These are phyloP conservation scores for Coffea canephora DNA, from an alignment of 257 asterid species.

Conservation along the genomic window DNA sequence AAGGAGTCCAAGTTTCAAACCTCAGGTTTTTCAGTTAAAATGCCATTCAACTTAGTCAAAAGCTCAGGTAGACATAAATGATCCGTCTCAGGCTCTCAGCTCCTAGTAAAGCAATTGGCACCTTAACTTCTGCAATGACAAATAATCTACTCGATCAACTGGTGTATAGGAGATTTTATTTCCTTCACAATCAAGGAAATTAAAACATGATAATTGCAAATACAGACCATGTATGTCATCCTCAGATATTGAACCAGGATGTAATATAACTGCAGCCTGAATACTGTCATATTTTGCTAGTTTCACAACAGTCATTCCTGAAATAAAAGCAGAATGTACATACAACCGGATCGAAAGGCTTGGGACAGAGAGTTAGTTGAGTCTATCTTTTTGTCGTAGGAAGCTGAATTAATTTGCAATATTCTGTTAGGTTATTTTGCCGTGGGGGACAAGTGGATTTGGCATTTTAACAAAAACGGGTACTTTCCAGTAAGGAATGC, in stretches of 20 bases:
- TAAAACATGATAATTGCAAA: background rate
- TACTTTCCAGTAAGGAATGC: too few species aligned
- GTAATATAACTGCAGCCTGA: constrained; percentile 59
- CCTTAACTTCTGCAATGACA: constrained; percentile 45
- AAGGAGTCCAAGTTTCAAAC: constrained; percentile 11
- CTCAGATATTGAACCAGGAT: constrained; percentile 56
- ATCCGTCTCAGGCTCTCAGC: constrained; percentile 42
- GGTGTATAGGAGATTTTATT: too few species aligned
- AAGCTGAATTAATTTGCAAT: too few species aligned
- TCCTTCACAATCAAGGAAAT: background rate
- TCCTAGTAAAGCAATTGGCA: constrained; percentile 59
- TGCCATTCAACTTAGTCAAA: constrained; percentile 28
- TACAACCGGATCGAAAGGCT: background rate
- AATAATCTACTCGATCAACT: background rate
- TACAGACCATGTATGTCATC: constrained; percentile 57
- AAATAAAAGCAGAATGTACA: constrained; percentile 2
- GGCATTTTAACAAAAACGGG: too few species aligned
- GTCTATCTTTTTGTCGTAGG: too few species aligned
- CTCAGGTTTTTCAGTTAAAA: constrained; percentile 42
- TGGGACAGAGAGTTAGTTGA: too few species aligned
- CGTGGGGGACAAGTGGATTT: too few species aligned
- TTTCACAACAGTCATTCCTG: constrained; percentile 49
- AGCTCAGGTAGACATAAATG: constrained; percentile 40
- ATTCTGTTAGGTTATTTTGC: too few species aligned
- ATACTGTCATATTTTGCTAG: constrained; percentile 55